These are phyloP conservation scores for Trametes cubensis DNA, from an alignment of 768 basidiomycete genomes.

Conservation along the genomic window DNA sequence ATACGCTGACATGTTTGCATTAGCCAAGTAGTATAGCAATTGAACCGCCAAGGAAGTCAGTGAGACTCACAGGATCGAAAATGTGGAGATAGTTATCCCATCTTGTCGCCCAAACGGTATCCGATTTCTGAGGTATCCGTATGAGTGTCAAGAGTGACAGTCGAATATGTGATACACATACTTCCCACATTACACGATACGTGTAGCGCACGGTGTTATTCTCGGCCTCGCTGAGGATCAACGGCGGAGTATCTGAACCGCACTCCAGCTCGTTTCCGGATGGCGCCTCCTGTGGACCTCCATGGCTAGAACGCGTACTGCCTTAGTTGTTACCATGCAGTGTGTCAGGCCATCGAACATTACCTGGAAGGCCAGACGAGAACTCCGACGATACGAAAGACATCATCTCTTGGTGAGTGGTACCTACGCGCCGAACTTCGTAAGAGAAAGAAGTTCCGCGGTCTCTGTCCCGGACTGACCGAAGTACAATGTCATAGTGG, in stretches of 20 bases:
- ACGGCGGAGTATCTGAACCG: conserved; percentile 46
- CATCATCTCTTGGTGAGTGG: conserved; percentile 66
- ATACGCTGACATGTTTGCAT: conserved; percentile 49
- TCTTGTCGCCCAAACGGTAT: conserved; percentile 89
- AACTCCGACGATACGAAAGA: conserved; percentile 90
- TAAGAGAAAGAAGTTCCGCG: not conserved
- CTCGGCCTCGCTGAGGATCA: conserved; percentile 63
- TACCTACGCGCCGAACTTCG: conserved; percentile 53
- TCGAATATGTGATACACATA: conserved; percentile 38
- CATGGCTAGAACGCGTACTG: conserved; percentile 50
- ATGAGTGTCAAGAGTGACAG: not conserved
- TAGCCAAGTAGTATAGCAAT: no score
- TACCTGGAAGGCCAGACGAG: conserved; percentile 76
- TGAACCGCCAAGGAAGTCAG: no score
- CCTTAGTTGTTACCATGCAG: not conserved
- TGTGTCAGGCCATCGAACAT: not conserved
- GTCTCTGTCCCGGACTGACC: conserved; percentile 42
- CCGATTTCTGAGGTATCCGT: conserved; percentile 62
- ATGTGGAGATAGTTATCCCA: conserved; percentile 98
- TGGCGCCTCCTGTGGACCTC: conserved; percentile 51
- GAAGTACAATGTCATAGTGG: conserved; percentile 86
- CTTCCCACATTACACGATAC: conserved; percentile 87
- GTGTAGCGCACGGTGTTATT: conserved; percentile 77
- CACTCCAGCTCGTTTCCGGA: conserved; percentile 50
- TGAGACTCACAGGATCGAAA: conserved; percentile 63